Conservation (phyloP, 345 rosid species). For the Moringa oleifera region DNA sequence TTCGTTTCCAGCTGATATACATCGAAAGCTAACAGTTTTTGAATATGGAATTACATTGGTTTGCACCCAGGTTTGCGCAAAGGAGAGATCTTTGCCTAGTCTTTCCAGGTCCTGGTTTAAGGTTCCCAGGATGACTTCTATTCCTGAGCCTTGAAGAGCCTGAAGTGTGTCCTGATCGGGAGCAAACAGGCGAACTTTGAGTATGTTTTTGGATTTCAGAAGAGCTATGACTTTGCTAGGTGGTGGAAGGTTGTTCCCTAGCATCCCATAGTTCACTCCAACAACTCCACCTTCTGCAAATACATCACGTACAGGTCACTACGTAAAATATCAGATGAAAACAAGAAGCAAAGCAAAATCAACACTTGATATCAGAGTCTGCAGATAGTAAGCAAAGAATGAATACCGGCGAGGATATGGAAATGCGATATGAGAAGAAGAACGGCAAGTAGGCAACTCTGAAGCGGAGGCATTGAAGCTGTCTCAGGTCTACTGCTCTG, state of each 20-base stretch:
- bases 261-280: constrained; percentile 39
- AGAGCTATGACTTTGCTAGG: constrained; percentile 31
- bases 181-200: constrained; percentile 28
- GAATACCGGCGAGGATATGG: no score
- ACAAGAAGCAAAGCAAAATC: no score
- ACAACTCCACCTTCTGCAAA: no score
- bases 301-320: no score
- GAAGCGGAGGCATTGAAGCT: no score
- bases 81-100: constrained; percentile 20
- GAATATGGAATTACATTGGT: constrained; percentile 23
- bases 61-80: constrained; percentile 21
- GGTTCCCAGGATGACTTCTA: constrained; percentile 24
- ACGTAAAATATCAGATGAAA: no score
- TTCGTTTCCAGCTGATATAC: constrained; percentile 38
- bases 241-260: constrained; percentile 36
- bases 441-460: no score
- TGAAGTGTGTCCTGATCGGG: constrained; percentile 24
- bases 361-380: no score
- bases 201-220: constrained; percentile 22
- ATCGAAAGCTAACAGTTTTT: constrained; percentile 20
- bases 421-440: no score
- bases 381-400: no score
- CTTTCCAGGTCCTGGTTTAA: constrained; percentile 26
- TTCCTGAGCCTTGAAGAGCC: constrained; percentile 21
- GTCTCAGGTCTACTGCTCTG: no score